Evolutionary conservation across 768 basidiomycete species (phyloP).

Genomic region (Hericium erinaceus): DNA sequence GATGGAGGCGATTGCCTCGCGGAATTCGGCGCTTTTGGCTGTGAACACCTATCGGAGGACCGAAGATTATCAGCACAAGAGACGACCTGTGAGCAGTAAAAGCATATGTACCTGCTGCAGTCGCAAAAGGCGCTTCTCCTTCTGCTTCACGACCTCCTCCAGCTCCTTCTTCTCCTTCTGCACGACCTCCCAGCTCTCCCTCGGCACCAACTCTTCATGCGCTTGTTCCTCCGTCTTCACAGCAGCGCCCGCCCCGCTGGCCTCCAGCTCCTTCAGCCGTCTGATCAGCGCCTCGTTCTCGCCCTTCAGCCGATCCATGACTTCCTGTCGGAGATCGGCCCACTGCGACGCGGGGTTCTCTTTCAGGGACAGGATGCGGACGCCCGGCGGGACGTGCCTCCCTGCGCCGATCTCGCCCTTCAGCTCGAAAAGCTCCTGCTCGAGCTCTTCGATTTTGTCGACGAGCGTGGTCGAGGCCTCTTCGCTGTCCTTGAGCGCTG

Average conservation of each 20-base stretch:
- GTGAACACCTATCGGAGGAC: slow-evolving; percentile 53
- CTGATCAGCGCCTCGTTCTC: slow-evolving; percentile 82
- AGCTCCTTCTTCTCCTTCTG: slow-evolving; percentile 62
- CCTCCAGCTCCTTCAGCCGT: slow-evolving; percentile 54
- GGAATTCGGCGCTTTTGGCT: slow-evolving; percentile 83
- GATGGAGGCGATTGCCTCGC: slow-evolving; percentile 82
- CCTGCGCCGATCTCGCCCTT: slow-evolving; percentile 70
- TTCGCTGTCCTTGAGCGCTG: slow-evolving; percentile 38
- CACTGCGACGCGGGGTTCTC: slow-evolving; percentile 83
- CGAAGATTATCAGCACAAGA: not conserved
- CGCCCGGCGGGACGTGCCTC: slow-evolving; percentile 61
- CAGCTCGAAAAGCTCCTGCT: slow-evolving; percentile 72
- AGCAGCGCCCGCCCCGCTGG: slow-evolving; percentile 20
- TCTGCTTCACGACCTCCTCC: slow-evolving; percentile 55
- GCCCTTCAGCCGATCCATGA: slow-evolving; percentile 61
- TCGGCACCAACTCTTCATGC: slow-evolving; percentile 48
- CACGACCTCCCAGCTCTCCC: slow-evolving; percentile 71
- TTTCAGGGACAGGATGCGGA: slow-evolving; percentile 55
- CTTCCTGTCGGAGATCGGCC: slow-evolving; percentile 65
- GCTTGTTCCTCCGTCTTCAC: slow-evolving; percentile 6
- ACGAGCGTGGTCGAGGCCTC: slow-evolving; percentile 29
- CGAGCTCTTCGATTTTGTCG: slow-evolving; percentile 56
- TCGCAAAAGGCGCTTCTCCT: slow-evolving; percentile 71
- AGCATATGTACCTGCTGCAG: slow-evolving; percentile 54
- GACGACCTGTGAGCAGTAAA: not conserved